A percentile compares a stretch with the other conserved stretches of the same genome.
These are phyloP conservation scores for Fusarium mangiferae DNA, from an alignment of 2,329 filamentous ascomycete genomes.

Conservation along the genomic window DNA sequence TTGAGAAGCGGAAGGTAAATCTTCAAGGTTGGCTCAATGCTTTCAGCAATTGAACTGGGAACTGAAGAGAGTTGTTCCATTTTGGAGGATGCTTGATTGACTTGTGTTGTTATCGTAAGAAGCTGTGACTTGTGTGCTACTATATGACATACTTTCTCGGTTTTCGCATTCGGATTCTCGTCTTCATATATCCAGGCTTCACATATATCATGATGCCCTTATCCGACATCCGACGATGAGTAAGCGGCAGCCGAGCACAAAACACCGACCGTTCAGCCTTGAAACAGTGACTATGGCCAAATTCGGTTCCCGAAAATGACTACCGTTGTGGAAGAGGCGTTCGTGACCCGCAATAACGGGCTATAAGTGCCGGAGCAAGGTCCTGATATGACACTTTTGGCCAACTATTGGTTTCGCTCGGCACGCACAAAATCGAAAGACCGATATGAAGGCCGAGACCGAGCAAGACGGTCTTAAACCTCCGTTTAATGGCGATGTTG, in stretches of 20 bases:
- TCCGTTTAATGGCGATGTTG: not conserved
- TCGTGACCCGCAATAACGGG: not conserved
- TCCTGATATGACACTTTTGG: not conserved
- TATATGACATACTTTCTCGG: accelerated
- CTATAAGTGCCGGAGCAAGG: not conserved
- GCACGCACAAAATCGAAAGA: not conserved
- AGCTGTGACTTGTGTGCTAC: not conserved
- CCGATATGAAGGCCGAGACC: not conserved
- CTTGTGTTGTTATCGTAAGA: not conserved
- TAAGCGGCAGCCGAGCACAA: not conserved
- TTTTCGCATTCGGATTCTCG: not conserved
- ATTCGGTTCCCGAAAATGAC: not conserved
- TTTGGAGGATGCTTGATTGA: not conserved
- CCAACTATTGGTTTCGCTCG: not conserved
- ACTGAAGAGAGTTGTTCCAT: not conserved
- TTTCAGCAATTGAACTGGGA: not conserved
- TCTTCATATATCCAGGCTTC: not conserved
- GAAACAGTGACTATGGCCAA: not conserved
- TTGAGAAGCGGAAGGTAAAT: not conserved
- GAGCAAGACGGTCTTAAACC: not conserved
- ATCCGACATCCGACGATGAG: not conserved
- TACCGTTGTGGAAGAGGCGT: not conserved
- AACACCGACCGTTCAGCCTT: not conserved
- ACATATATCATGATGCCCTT: not conserved
- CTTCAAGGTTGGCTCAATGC: not conserved